Conservation (phyloP, 179 eudicot species). For the Silene vulgaris region DNA sequence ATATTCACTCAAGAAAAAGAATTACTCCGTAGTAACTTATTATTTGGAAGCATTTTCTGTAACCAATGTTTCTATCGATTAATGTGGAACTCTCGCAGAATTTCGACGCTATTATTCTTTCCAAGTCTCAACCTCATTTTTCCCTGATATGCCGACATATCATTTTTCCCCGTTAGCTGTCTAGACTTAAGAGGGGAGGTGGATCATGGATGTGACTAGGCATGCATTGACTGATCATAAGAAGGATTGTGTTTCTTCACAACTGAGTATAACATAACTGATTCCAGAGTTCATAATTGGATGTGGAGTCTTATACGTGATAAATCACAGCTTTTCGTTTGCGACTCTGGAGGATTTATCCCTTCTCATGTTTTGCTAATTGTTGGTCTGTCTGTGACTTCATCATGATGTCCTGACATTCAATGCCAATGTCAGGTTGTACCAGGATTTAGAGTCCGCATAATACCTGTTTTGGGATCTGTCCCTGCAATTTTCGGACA, state of each 20-base stretch:
- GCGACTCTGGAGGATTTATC: neutral
- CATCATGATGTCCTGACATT: slow-evolving; percentile 14
- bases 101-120: neutral
- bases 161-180: neutral
- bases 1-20: neutral
- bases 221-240: neutral
- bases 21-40: too few species aligned
- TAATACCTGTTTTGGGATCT: slow-evolving; percentile 90
- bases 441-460: slow-evolving; percentile 96
- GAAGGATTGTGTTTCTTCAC: neutral
- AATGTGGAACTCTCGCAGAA: neutral
- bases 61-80: neutral
- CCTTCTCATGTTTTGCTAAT: slow-evolving; percentile 1
- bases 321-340: neutral
- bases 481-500: slow-evolving; percentile 98
- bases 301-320: neutral
- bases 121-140: neutral
- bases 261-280: neutral
- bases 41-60: neutral
- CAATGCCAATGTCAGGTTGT: slow-evolving; percentile 54
- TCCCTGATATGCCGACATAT: neutral
- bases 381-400: neutral
- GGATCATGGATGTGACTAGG: neutral
- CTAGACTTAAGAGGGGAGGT: neutral
- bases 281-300: neutral